Conservation (phyloP, 495 filamentous ascomycete genomes). For the Aspergillus bridgeri region DNA sequence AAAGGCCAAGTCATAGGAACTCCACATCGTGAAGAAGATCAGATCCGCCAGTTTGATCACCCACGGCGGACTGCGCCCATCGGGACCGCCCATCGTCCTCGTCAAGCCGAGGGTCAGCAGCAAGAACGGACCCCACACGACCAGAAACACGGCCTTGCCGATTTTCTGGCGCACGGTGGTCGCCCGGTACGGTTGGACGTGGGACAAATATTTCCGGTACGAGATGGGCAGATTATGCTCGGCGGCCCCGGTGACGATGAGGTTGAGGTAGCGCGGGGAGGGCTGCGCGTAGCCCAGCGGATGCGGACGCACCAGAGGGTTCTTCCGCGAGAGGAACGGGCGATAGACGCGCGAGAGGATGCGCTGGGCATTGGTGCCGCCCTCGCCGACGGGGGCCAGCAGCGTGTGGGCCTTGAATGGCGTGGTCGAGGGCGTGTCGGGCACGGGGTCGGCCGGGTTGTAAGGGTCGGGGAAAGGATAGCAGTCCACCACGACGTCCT, state of each 20-base stretch:
- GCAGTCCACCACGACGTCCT: slow-evolving; percentile 77
- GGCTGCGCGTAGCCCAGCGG: slow-evolving; percentile 66
- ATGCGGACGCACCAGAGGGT: slow-evolving; percentile 44
- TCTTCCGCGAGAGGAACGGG: slow-evolving; percentile 5
- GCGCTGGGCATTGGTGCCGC: slow-evolving; percentile 2
- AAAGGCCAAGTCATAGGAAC: slow-evolving; percentile 68
- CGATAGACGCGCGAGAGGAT: slow-evolving; percentile 1
- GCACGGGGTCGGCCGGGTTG: slow-evolving; percentile 35
- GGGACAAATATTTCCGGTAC: slow-evolving; percentile 66
- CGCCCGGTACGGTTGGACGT: slow-evolving; percentile 63
- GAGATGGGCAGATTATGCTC: slow-evolving; percentile 74
- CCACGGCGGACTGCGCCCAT: slow-evolving; percentile 68
- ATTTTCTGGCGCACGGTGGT: slow-evolving; percentile 64
- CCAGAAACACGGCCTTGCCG: slow-evolving; percentile 58
- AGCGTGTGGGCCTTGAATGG: slow-evolving; percentile 59
- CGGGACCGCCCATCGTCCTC: slow-evolving; percentile 52
- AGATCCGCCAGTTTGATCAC: slow-evolving; percentile 42
- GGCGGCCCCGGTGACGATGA: slow-evolving; percentile 70
- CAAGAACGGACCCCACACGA: slow-evolving; percentile 59
- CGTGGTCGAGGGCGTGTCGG: slow-evolving; percentile 32
- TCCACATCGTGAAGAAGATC: slow-evolving; percentile 62
- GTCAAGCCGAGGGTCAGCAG: slow-evolving; percentile 44
- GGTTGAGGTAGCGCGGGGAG: slow-evolving; percentile 73
- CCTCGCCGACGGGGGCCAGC: slow-evolving; percentile 44
- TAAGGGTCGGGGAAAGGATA: slow-evolving; percentile 55